A percentile compares a stretch with the other conserved stretches of the same genome.
phyloP scores from a whole-genome alignment of 169 alveolate species.

The Cryptosporidium felis region DNA sequence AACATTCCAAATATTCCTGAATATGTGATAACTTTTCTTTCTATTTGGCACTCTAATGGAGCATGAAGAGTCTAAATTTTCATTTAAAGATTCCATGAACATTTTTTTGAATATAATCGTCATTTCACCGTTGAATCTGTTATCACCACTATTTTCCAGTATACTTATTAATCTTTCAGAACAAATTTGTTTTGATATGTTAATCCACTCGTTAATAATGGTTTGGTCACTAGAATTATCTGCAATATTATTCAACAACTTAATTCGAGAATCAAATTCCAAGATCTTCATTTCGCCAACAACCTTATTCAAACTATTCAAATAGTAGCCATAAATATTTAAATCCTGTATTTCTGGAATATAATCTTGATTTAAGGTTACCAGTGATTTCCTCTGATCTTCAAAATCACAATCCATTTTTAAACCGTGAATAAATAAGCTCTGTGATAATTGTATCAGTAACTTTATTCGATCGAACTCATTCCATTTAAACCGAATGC shows the following conservation, averaged over 20 bases:
- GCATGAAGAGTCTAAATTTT: no score
- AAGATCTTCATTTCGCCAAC: not conserved
- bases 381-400: not conserved
- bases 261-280: not conserved
- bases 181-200: not conserved
- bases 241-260: no score
- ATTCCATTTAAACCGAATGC: slow-evolving; percentile 25
- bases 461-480: not conserved
- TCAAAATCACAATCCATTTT: not conserved
- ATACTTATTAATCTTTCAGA: not conserved
- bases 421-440: not conserved
- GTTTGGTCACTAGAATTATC: no score
- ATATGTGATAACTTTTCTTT: not conserved
- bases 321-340: slow-evolving; percentile 45
- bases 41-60: no score
- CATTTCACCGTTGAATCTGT: not conserved
- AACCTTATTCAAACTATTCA: not conserved
- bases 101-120: not conserved
- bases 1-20: slow-evolving; percentile 33
- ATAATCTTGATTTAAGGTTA: not conserved
- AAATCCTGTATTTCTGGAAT: slow-evolving; percentile 2
- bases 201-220: slow-evolving; percentile 5
- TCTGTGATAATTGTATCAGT: slow-evolving; percentile 4
- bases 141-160: not conserved
- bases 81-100: no score